These are phyloP conservation scores for Imleria badia DNA, from an alignment of 768 basidiomycete species.

Conservation along the genomic window DNA sequence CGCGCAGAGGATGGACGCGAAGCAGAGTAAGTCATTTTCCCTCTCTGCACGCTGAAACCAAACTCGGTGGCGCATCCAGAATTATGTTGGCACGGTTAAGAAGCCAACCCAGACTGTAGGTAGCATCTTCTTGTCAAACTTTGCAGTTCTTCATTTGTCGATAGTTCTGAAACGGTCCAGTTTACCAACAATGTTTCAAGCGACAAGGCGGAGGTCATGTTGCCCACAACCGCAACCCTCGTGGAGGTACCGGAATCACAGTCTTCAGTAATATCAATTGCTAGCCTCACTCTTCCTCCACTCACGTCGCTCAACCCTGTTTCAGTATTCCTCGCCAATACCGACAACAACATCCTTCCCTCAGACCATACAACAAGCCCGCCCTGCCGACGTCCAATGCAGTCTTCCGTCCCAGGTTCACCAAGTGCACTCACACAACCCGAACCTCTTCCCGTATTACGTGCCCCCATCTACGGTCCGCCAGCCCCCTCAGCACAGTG, in stretches of 20 bases:
- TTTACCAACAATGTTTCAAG: slow-evolving; percentile 9
- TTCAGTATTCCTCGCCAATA: slow-evolving; percentile 11
- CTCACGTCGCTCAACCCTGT: slow-evolving; percentile 7
- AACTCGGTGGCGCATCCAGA: slow-evolving; percentile 13
- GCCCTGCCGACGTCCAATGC: neutral
- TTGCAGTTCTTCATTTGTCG: neutral
- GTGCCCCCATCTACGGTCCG: neutral
- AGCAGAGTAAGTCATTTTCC: slow-evolving; percentile 40
- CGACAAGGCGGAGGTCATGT: slow-evolving; percentile 19
- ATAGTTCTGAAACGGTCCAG: slow-evolving; percentile 18
- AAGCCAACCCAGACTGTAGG: slow-evolving; percentile 16
- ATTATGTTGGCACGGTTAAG: slow-evolving; percentile 21
- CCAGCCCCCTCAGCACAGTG: neutral
- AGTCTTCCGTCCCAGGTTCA: neutral
- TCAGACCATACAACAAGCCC: slow-evolving; percentile 12
- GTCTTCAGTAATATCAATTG: slow-evolving; percentile 13
- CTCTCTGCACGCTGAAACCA: neutral
- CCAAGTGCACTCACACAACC: neutral
- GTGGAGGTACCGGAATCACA: slow-evolving; percentile 30
- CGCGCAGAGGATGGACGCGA: slow-evolving; percentile 43
- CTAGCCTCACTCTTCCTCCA: neutral
- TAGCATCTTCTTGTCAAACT: neutral
- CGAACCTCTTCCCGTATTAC: slow-evolving; percentile 5
- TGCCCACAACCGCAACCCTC: slow-evolving; percentile 36
- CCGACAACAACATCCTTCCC: neutral